These are phyloP conservation scores for Euphorbia tirucalli DNA, from an alignment of 345 rosid species.

Conservation along the genomic window DNA sequence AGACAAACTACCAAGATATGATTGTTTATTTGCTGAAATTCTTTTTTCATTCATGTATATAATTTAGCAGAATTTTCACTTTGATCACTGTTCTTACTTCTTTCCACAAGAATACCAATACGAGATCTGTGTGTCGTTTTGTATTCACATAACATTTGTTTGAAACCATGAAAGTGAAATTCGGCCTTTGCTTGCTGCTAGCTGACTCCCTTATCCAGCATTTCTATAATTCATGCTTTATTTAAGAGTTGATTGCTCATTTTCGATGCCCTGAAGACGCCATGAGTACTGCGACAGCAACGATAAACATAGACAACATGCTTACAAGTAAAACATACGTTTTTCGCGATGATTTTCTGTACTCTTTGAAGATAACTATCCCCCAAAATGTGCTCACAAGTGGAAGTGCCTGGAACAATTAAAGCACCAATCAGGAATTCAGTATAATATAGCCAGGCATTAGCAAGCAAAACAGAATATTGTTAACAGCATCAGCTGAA, in stretches of 20 bases:
- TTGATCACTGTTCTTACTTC: not conserved
- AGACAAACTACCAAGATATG: too few species aligned
- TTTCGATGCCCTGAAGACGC: slow-evolving; percentile 79
- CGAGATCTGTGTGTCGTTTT: not conserved
- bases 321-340: slow-evolving; percentile 62
- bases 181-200: not conserved
- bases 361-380: slow-evolving; percentile 78
- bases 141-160: not conserved
- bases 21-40: too few species aligned
- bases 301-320: slow-evolving; percentile 74
- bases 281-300: slow-evolving; percentile 77
- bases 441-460: not conserved
- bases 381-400: slow-evolving; percentile 97
- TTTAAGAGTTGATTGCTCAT: slow-evolving; percentile 23
- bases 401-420: slow-evolving; percentile 72
- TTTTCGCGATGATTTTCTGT: slow-evolving; percentile 64
- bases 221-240: not conserved
- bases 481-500: not conserved
- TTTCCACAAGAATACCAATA: not conserved
- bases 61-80: too few species aligned
- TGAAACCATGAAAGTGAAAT: not conserved
- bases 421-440: not conserved
- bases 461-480: too few species aligned
- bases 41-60: too few species aligned
- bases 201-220: not conserved